These are phyloP conservation scores for Williopsis jadinii DNA, from an alignment of 1,139 yeast genomes.

Conservation along the genomic window DNA sequence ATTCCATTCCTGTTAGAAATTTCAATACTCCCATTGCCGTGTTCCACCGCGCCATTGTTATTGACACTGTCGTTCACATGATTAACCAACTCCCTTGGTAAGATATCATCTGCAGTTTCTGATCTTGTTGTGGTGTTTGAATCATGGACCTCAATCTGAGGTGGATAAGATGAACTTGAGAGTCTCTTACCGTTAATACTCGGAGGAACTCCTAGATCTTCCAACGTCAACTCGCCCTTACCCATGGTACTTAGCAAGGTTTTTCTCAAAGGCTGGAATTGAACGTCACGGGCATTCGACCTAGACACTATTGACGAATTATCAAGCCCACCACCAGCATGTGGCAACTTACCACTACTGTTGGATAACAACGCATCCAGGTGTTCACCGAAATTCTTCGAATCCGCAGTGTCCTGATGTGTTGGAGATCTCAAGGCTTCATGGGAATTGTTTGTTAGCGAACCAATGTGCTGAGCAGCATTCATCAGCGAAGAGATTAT, in stretches of 20 bases:
- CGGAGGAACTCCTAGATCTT: conserved; percentile 26
- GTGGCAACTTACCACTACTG: conserved; percentile 1
- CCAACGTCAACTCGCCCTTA: conserved; percentile 60
- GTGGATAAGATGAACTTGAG: too few relatives aligned
- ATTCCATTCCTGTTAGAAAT: background rate
- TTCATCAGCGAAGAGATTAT: conserved; percentile 26
- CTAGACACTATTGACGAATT: conserved; percentile 3
- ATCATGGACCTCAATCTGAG: conserved; percentile 4
- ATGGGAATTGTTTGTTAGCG: conserved; percentile 9
- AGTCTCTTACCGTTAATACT: background rate
- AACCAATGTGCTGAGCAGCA: conserved; percentile 28
- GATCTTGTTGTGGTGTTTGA: background rate
- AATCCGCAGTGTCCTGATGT: conserved; percentile 1
- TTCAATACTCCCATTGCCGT: background rate
- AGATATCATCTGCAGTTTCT: background rate
- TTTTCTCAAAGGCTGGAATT: conserved; percentile 53
- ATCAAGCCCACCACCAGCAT: background rate
- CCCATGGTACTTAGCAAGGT: conserved; percentile 62
- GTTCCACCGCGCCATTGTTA: background rate
- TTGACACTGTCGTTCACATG: background rate
- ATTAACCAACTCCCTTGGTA: background rate
- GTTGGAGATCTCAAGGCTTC: conserved; percentile 3
- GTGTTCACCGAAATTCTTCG: conserved; percentile 26
- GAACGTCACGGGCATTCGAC: conserved; percentile 26
- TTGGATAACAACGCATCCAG: conserved; percentile 26